A percentile compares a stretch with the other conserved stretches of the same genome.
phyloP scores from a whole-genome alignment of 2,329 filamentous ascomycete genomes.

The Alternaria sp. region DNA sequence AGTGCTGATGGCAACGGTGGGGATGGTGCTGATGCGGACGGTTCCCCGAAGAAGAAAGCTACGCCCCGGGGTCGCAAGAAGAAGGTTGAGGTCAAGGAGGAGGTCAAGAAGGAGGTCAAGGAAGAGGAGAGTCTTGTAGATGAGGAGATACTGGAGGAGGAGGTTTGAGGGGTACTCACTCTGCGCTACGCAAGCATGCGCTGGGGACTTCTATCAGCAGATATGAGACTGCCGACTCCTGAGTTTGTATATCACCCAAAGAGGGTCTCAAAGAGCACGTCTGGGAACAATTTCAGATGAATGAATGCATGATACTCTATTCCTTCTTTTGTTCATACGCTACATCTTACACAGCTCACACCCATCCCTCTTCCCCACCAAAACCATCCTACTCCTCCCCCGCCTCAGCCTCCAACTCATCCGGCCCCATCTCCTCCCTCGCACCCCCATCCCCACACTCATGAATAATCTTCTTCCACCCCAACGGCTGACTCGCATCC shows the following conservation, averaged over 20 bases:
- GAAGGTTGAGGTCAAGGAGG: constrained; percentile 10
- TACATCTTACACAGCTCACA: background rate
- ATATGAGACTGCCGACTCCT: too few relatives aligned
- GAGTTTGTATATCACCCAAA: too few relatives aligned
- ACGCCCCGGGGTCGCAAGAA: constrained; percentile 14
- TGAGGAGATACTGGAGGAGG: background rate
- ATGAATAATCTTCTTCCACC: constrained; percentile 65
- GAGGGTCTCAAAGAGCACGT: background rate
- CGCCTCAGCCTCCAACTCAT: constrained; percentile 37
- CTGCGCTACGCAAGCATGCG: background rate
- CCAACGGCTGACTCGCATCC: constrained; percentile 57
- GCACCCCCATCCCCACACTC: constrained; percentile 53
- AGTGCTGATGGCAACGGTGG: too few relatives aligned
- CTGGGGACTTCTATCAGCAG: background rate
- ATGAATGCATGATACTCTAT: background rate
- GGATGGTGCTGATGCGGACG: background rate
- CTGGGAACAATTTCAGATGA: background rate
- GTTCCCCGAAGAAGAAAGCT: constrained; percentile 24
- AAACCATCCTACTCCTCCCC: constrained; percentile 20
- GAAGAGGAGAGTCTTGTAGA: background rate
- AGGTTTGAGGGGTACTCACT: too few relatives aligned
- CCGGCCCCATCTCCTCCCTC: constrained; percentile 37
- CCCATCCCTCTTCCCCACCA: background rate
- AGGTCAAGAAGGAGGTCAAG: constrained; percentile 9
- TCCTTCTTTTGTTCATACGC: background rate